A percentile compares a stretch with the other conserved stretches of the same genome.
These are phyloP conservation scores for Penicillium herquei DNA, from an alignment of 495 filamentous ascomycete species.

Conservation along the genomic window DNA sequence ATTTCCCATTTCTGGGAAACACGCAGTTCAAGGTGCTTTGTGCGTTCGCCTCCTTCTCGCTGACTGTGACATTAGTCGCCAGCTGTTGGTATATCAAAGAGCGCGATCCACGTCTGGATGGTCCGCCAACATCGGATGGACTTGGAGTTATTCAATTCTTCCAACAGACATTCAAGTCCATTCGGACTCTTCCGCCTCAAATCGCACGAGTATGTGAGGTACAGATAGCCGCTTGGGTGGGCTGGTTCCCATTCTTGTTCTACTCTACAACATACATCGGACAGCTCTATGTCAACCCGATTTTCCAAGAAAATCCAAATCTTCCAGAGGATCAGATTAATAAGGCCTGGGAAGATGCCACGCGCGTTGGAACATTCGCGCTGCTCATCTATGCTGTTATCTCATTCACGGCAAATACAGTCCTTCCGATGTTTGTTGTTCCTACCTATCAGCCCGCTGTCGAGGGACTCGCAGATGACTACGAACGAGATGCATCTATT, in stretches of 20 bases:
- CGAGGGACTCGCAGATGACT: constrained; percentile 1
- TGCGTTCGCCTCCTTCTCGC: constrained; percentile 70
- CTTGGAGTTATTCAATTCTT: constrained; percentile 77
- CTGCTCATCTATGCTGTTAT: constrained; percentile 84
- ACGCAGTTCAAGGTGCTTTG: constrained; percentile 90
- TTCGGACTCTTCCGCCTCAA: constrained; percentile 72
- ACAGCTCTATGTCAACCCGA: constrained; percentile 83
- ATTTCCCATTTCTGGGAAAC: constrained; percentile 72
- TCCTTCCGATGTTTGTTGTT: constrained; percentile 78
- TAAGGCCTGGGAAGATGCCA: constrained; percentile 75
- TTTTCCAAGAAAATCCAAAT: constrained; percentile 69
- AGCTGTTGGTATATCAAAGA: constrained; percentile 67
- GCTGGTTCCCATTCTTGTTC: constrained; percentile 93
- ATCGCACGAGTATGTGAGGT: constrained; percentile 81
- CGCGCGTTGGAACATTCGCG: constrained; percentile 77
- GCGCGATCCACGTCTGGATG: constrained; percentile 73
- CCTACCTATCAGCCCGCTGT: constrained; percentile 57
- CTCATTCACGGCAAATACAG: constrained; percentile 72
- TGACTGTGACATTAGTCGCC: constrained; percentile 62
- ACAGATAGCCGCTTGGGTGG: constrained; percentile 88
- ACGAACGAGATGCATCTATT: not conserved
- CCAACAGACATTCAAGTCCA: constrained; percentile 69
- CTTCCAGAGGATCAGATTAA: constrained; percentile 74
- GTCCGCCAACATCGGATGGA: constrained; percentile 52
- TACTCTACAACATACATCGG: constrained; percentile 91